Percentiles rank a stretch among this genome's conserved stretches.
Conservation (phyloP, 208 protist genomes). For the Trichomonas gallinae region DNA sequence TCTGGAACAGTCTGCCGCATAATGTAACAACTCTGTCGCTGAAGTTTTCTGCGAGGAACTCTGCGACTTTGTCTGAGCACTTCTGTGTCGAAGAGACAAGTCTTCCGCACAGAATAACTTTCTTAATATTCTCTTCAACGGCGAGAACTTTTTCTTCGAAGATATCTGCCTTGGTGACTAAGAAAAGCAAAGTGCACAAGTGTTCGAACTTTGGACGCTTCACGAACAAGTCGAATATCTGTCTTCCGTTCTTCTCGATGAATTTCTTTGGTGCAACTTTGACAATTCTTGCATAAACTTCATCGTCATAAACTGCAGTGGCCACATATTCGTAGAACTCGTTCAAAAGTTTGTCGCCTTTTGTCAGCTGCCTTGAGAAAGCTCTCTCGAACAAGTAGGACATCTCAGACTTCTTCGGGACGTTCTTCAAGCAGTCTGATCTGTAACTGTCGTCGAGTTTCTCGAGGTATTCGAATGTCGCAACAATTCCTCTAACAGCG, state of each 20-base stretch:
- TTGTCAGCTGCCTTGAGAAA: background rate
- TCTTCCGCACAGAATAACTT: background rate
- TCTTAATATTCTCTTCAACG: background rate
- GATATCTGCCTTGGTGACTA: background rate
- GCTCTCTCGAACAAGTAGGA: background rate
- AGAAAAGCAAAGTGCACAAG: background rate
- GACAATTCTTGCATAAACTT: background rate
- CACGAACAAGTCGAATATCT: background rate
- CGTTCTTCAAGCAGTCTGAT: background rate
- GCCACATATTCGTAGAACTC: background rate
- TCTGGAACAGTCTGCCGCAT: background rate
- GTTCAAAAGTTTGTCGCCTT: background rate
- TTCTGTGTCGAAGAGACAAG: background rate
- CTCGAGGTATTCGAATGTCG: background rate
- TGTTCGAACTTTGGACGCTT: background rate
- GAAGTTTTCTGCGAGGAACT: background rate
- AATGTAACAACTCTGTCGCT: background rate
- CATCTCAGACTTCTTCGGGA: background rate
- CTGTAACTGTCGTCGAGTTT: background rate
- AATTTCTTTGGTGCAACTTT: background rate
- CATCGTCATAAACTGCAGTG: background rate
- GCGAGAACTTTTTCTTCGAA: background rate
- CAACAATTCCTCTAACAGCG: background rate
- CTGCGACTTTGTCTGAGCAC: background rate
- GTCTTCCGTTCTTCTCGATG: background rate